Percentiles rank a stretch among this genome's conserved stretches.
Conservation (phyloP, 139 green algal species). For the Diplosphaera chodatii region DNA sequence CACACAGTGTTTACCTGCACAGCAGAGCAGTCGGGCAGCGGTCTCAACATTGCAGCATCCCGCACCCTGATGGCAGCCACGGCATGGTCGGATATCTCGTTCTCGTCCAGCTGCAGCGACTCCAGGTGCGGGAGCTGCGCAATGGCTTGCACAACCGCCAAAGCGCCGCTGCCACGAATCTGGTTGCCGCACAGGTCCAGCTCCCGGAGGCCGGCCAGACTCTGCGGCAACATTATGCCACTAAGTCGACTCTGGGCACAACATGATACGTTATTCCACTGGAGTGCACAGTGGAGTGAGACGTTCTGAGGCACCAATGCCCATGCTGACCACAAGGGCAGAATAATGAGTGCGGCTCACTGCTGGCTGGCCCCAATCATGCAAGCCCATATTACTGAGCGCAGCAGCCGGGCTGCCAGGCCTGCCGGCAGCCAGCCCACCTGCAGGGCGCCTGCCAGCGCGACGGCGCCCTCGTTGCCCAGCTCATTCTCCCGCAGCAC, state of each 20-base stretch:
- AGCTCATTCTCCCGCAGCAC: conserved; percentile 88
- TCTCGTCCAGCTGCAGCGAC: conserved; percentile 72
- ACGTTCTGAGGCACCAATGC: too few relatives aligned
- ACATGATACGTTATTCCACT: too few relatives aligned
- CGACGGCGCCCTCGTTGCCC: conserved; percentile 60
- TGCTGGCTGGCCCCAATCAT: too few relatives aligned
- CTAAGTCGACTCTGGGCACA: too few relatives aligned
- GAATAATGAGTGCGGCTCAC: too few relatives aligned
- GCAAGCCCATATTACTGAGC: too few relatives aligned
- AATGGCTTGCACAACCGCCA: conserved; percentile 47
- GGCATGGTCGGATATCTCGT: conserved; percentile 62
- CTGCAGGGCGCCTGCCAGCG: conserved; percentile 29
- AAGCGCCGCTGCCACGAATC: conserved; percentile 47
- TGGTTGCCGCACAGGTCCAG: conserved; percentile 65
- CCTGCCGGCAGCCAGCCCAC: too few relatives aligned
- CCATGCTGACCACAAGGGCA: too few relatives aligned
- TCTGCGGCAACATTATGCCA: too few relatives aligned
- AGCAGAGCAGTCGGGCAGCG: too few relatives aligned
- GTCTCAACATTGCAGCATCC: not conserved
- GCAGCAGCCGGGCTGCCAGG: too few relatives aligned
- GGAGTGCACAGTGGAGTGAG: too few relatives aligned
- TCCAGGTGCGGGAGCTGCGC: conserved; percentile 22
- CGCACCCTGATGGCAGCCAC: conserved; percentile 39
- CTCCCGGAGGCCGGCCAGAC: conserved; percentile 7
- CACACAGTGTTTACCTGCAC: not conserved